Base-by-base conservation (phyloP, 441 rosid species). In the Euphorbia corollata region DNA sequence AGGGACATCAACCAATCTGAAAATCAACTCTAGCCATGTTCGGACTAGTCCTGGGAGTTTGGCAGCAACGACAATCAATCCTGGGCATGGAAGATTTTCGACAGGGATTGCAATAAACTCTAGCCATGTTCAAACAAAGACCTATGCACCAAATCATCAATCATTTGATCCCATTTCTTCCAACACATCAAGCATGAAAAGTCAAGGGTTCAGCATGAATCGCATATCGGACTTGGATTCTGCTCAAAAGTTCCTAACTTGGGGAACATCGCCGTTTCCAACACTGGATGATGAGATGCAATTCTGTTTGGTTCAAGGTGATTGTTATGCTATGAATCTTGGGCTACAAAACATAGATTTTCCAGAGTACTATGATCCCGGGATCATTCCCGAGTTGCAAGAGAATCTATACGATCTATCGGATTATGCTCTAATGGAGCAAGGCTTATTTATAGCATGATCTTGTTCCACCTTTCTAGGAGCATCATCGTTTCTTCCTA, bases 401-500 rank as follows among this genome's bases (percentile, higher is more conserved):
- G 96, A 85, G 63, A 78, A 73, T 75, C 73, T 69, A 61, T 58
- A 69, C 20, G 99, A 93, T 54, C 84, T 87, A 64, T 74, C 88
- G 8, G 97, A 93, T 64, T 84, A 74, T 77, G 54, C 83, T 65
- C 60, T 82, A 58, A 71, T 82, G 43, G 91, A 84, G 74, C 86
- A 84, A 70, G 84, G 96, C 66, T 77, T 88, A 73, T 88, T 87
- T 73, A 83, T 87, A 73, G 72, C 77, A 68, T 86, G 79, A 86
- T 56, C 77, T 71, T 72, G 73, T 68, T 78, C 69, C 39, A 27
- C 32, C 32, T 27, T 27, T 27, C 32, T 27, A 1, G 32, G 32
- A 27, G 32, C 32, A 27, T 27, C 32, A 27, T 27, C 32, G 32
- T 27, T 27, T 27, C 32, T 27, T 27, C 32, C 32, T 27, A 4